A percentile compares a stretch with the other conserved stretches of the same genome.
These are phyloP conservation scores for Kurtzmaniella fragi DNA, from an alignment of 805 yeast genomes.

Conservation along the genomic window DNA sequence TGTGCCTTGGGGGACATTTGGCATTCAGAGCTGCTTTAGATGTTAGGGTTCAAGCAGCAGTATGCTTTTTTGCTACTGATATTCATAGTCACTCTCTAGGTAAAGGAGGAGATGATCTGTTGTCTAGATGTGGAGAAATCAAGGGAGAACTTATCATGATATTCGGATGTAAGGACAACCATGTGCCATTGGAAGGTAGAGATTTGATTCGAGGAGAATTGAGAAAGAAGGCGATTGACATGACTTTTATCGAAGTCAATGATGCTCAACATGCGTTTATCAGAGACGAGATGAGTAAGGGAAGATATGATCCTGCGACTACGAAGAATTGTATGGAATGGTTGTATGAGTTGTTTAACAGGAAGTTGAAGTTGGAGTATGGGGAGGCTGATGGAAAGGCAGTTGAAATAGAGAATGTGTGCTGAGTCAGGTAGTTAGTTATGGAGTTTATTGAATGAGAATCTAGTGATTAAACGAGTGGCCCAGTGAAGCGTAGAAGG, in stretches of 20 bases:
- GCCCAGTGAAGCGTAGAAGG: no score
- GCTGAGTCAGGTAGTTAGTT: constrained; percentile 36
- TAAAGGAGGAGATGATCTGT: constrained; percentile 63
- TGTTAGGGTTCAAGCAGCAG: constrained; percentile 58
- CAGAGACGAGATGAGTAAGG: constrained; percentile 73
- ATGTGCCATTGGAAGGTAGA: constrained; percentile 74
- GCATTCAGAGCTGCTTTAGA: constrained; percentile 70
- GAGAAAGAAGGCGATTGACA: constrained; percentile 53
- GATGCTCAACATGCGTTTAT: constrained; percentile 85
- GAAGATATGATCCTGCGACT: constrained; percentile 76
- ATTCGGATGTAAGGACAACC: constrained; percentile 75
- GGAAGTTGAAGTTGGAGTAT: constrained; percentile 60
- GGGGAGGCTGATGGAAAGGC: constrained; percentile 57
- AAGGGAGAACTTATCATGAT: constrained; percentile 60
- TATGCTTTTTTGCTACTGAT: constrained; percentile 78
- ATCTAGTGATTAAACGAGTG: no score
- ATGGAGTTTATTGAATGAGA: no score
- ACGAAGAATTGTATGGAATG: constrained; percentile 64
- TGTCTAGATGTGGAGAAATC: constrained; percentile 50
- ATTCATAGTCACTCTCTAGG: constrained; percentile 68
- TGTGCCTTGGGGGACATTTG: constrained; percentile 83
- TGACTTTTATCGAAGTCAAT: constrained; percentile 68
- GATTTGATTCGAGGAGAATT: constrained; percentile 61
- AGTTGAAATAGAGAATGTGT: constrained; percentile 55
- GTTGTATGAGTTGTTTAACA: constrained; percentile 64